These are phyloP conservation scores for Brasilioporus rufonigricans DNA, from an alignment of 768 basidiomycete species.

Conservation along the genomic window DNA sequence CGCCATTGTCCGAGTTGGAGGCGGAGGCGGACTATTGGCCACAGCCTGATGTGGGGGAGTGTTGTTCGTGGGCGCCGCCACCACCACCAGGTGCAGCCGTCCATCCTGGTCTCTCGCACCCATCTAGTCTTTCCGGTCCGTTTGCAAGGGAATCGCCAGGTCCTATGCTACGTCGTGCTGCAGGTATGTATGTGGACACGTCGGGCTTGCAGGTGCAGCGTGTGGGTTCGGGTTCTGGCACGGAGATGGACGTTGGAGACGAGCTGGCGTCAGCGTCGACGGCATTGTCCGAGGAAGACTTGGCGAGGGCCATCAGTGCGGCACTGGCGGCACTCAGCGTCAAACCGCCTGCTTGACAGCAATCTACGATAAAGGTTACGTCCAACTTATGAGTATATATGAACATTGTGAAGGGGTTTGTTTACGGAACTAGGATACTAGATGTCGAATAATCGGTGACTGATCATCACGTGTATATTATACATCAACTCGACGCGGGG, in stretches of 20 bases:
- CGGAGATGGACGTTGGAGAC: background rate
- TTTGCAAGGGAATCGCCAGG: background rate
- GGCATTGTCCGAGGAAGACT: conserved; percentile 19
- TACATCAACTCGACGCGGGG: too few relatives aligned
- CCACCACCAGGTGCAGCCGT: background rate
- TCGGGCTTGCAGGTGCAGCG: too few relatives aligned
- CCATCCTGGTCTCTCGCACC: background rate
- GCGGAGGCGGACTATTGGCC: conserved; percentile 23
- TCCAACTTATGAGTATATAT: background rate
- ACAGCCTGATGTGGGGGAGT: conserved; percentile 33
- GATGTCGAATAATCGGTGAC: too few relatives aligned
- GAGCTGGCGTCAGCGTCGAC: background rate
- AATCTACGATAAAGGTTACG: background rate
- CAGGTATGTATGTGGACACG: too few relatives aligned
- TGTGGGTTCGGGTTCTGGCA: background rate
- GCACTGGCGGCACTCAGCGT: conserved; percentile 20
- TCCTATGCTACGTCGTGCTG: background rate
- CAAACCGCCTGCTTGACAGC: background rate
- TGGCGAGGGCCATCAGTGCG: conserved; percentile 22
- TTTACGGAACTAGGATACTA: too few relatives aligned
- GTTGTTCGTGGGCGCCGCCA: conserved; percentile 25
- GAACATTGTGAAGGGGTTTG: too few relatives aligned
- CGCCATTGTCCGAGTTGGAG: conserved; percentile 12
- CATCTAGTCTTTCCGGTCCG: background rate
- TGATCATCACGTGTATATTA: too few relatives aligned